These are phyloP conservation scores for Neospora caninum DNA, from an alignment of 169 alveolate species.

Conservation along the genomic window DNA sequence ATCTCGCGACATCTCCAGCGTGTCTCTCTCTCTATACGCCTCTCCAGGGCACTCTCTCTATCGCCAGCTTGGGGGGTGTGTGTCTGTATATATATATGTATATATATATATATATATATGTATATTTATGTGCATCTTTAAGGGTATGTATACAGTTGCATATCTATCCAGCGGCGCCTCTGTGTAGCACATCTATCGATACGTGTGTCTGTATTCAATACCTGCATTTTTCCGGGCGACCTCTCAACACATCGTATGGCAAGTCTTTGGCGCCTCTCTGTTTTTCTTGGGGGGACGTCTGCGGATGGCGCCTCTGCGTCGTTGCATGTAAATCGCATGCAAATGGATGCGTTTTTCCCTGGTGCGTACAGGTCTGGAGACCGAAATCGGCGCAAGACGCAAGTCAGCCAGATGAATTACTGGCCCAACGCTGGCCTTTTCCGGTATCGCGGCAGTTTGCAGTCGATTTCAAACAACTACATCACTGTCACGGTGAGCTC, in stretches of 20 bases:
- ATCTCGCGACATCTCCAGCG: no score
- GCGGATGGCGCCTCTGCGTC: not conserved
- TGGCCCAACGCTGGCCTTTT: constrained; percentile 60
- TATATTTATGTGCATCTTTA: no score
- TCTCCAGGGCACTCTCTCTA: no score
- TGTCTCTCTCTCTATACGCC: no score
- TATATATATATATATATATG: not conserved
- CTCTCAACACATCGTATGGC: no score
- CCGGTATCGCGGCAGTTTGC: constrained; percentile 62
- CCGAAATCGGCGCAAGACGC: constrained; percentile 21
- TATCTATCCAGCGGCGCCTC: no score
- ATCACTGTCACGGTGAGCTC: constrained; percentile 53
- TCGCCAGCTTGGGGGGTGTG: no score
- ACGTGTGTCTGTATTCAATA: no score
- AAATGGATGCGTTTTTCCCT: not conserved
- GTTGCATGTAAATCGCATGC: not conserved
- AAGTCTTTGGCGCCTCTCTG: not conserved
- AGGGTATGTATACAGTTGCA: no score
- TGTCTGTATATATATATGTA: not conserved
- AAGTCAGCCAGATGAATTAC: constrained; percentile 46
- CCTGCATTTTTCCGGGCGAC: no score
- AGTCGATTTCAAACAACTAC: constrained; percentile 53
- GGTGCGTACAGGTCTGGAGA: not conserved
- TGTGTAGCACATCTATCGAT: no score
- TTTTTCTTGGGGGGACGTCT: not conserved